Percentiles rank a stretch among this genome's conserved stretches.
phyloP scores from a whole-genome alignment of 345 rosid species.

The Pelargonium nanum region DNA sequence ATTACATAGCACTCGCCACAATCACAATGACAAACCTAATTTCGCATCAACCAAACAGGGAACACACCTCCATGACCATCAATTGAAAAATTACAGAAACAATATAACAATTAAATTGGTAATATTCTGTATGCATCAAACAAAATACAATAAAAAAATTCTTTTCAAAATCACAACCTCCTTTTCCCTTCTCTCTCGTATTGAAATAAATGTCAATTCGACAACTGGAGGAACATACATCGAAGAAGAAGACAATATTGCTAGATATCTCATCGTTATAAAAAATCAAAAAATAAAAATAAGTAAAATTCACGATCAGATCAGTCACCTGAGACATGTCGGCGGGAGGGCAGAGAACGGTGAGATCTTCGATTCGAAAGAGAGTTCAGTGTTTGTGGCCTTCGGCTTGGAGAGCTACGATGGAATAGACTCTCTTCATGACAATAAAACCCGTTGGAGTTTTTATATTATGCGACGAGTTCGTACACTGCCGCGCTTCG shows the following conservation, averaged over 20 bases:
- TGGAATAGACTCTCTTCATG: background rate
- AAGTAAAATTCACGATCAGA: background rate
- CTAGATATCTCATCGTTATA: background rate
- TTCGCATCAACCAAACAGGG: background rate
- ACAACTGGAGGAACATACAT: background rate
- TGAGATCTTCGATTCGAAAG: background rate
- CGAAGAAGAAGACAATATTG: background rate
- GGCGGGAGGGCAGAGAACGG: background rate
- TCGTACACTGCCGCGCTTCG: too few relatives aligned
- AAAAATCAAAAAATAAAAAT: too few relatives aligned
- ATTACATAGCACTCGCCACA: background rate
- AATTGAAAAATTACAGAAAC: background rate
- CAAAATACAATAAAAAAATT: background rate
- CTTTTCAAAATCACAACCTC: background rate
- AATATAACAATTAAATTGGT: background rate
- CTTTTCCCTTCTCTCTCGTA: background rate
- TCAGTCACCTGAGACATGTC: constrained; percentile 41
- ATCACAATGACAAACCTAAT: background rate
- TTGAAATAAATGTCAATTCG: background rate
- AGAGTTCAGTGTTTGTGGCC: background rate
- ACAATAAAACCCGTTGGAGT: background rate
- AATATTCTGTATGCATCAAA: background rate
- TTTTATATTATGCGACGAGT: too few relatives aligned
- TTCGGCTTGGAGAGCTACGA: background rate
- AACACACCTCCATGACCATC: background rate